Evolutionary conservation across 495 filamentous ascomycete species (phyloP), one percentile per base, ranked within the genome.

Genomic region (Aspergillus campestris): DNA sequence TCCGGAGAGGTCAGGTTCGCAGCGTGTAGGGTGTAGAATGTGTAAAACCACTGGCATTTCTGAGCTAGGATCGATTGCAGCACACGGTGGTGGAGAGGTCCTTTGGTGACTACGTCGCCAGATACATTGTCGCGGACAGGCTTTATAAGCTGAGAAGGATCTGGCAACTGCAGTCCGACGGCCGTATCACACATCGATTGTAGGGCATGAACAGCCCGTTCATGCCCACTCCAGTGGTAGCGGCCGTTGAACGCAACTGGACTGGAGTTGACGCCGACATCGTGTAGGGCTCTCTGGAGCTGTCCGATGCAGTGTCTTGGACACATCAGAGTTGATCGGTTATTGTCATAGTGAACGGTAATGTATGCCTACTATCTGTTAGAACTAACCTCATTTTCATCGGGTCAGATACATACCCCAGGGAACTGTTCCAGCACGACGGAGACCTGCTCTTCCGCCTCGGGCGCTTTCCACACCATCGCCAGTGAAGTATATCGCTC

Each of bases 41-140:
- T 68, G 7, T 57, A 41, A 46, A 59, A 59, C 75, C 75, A 79
- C 4, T 66, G 40, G 6, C 60, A 61, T 30, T 53, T 62, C 45
- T 74, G 47, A 8, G 61, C 40, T 0, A 79, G 53, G 18, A 79
- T 70, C 4, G 66, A 52, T 3, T 55, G 57, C 2, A 73, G 45
- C 2, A 61, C 65, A 9, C 64, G 12, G 7, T 58, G 48, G 33
- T 66, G 60, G 8, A 73, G 55, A 7, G 45, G 41, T 0, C 63
- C 49, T 1, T 36, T 28, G 9, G 3, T 1, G 2, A 45, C 31
- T 7, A 27, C 28, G 8, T 43, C 30, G 1, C 59, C 47, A 9
- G 48, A 54, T 8, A 50, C 49, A 33, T 67, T 71, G 3, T 50
- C 53, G 14, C 54, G 51, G 0, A 53, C 64, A 0, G 59, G 64